Conservation (phyloP, 352 stramenopile species). For the Phytophthora pinifolia region DNA sequence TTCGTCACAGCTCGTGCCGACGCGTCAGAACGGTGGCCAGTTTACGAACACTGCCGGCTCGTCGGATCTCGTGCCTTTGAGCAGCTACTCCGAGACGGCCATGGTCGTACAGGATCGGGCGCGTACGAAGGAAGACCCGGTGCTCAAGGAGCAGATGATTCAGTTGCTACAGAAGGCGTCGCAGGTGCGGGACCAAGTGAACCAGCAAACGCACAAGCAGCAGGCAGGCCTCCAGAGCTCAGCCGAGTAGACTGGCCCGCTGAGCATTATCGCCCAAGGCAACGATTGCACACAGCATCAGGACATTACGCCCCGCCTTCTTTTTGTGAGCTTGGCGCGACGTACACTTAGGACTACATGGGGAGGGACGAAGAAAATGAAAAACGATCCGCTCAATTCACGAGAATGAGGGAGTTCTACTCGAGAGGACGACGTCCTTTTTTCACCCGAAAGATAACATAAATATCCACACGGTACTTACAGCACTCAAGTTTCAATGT, state of each 20-base stretch:
- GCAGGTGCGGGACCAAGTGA: conserved; percentile 76
- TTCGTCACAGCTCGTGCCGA: conserved; percentile 52
- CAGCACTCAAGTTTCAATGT: too few species aligned
- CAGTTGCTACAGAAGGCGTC: conserved; percentile 83
- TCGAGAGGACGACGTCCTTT: too few species aligned
- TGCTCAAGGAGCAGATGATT: conserved; percentile 87
- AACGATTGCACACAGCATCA: conserved; percentile 17
- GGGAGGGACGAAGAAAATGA: conserved; percentile 7
- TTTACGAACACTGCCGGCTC: conserved; percentile 23
- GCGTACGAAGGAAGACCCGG: conserved; percentile 58
- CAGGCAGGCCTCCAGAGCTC: conserved; percentile 74
- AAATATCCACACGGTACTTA: too few species aligned
- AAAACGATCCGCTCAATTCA: conserved; percentile 13
- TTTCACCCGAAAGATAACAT: too few species aligned
- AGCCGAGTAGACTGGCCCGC: conserved; percentile 46
- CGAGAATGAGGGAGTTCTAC: conserved; percentile 8
- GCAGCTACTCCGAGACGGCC: conserved; percentile 47
- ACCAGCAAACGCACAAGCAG: conserved; percentile 52
- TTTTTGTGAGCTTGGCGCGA: conserved; percentile 13
- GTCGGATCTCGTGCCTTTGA: conserved; percentile 77
- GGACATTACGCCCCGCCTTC: conserved; percentile 21
- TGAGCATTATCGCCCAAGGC: conserved; percentile 14
- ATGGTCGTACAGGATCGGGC: conserved; percentile 53
- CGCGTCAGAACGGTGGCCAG: conserved; percentile 23
- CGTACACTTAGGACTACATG: conserved; percentile 25